Percentiles rank a stretch among this genome's conserved stretches.
phyloP scores from a whole-genome alignment of 1,284 basidiomycete species.

The Sporisorium graminicola region DNA sequence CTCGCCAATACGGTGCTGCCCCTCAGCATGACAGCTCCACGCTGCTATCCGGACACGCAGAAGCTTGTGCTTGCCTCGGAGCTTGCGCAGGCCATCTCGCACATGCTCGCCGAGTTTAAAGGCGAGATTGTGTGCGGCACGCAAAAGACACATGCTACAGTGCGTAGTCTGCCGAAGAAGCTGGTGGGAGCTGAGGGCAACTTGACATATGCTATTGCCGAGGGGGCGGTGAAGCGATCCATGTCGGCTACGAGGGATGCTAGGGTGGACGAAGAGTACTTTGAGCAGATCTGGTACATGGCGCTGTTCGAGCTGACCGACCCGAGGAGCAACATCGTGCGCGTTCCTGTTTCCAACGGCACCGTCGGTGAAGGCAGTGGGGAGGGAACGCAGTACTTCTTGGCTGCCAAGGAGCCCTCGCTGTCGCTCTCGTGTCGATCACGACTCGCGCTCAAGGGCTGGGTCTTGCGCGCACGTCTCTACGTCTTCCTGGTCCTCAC shows the following conservation, averaged over 20 bases:
- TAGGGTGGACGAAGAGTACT: constrained; percentile 49
- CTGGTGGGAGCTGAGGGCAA: constrained; percentile 23
- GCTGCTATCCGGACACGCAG: constrained; percentile 63
- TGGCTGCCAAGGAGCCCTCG: constrained; percentile 38
- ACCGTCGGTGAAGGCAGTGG: neutral
- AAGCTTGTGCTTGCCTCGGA: constrained; percentile 64
- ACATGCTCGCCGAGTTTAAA: constrained; percentile 56
- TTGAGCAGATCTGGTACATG: constrained; percentile 61
- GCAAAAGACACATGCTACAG: constrained; percentile 38
- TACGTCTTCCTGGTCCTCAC: constrained; percentile 31
- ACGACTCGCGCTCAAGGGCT: constrained; percentile 40
- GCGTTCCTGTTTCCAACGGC: constrained; percentile 24
- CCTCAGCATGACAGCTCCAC: constrained; percentile 31
- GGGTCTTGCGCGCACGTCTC: constrained; percentile 36
- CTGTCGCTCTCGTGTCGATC: constrained; percentile 45
- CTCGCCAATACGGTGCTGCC: constrained; percentile 45
- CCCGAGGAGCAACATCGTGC: constrained; percentile 40
- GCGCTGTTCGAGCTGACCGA: constrained; percentile 58
- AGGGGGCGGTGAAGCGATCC: constrained; percentile 37
- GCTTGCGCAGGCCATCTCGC: constrained; percentile 49
- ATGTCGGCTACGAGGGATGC: constrained; percentile 39
- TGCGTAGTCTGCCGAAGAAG: constrained; percentile 29
- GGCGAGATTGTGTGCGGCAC: constrained; percentile 61
- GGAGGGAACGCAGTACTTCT: constrained; percentile 20
- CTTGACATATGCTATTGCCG: constrained; percentile 35